These are phyloP conservation scores for Rubia peregrina DNA, from an alignment of 305 asterid species.

Conservation along the genomic window DNA sequence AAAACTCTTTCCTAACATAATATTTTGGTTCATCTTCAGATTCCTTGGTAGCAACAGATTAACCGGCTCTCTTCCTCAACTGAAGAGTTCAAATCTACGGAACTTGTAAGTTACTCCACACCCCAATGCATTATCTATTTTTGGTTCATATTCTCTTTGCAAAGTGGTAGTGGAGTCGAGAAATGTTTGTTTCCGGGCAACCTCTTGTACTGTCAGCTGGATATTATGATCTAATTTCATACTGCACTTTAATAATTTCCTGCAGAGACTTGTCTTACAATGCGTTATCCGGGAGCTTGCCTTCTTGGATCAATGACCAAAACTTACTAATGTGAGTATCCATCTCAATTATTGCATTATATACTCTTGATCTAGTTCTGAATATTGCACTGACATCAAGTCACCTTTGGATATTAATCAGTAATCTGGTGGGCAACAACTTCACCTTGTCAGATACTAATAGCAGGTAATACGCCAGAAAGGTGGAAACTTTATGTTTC, in stretches of 20 bases:
- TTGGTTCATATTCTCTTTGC: background rate
- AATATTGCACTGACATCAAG: conserved; percentile 3
- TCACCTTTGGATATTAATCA: conserved; percentile 21
- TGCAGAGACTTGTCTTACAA: conserved; percentile 87
- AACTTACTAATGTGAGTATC: conserved; percentile 53
- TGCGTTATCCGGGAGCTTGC: conserved; percentile 57
- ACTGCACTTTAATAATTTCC: conserved; percentile 2
- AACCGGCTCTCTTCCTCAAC: conserved; percentile 41
- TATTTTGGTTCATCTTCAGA: conserved; percentile 29
- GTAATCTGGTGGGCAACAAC: conserved; percentile 78
- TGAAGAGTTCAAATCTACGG: conserved; percentile 33
- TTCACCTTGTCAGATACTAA: conserved; percentile 39
- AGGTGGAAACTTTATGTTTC: background rate
- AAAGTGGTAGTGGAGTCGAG: background rate
- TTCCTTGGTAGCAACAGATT: conserved; percentile 67
- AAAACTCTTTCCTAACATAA: background rate
- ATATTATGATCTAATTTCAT: background rate
- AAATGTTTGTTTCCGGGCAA: background rate
- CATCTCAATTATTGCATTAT: background rate
- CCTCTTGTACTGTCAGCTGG: background rate
- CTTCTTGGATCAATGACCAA: conserved; percentile 50
- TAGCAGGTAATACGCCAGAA: conserved; percentile 39
- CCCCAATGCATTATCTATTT: background rate
- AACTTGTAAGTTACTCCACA: conserved; percentile 34
- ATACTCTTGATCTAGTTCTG: background rate